Evolutionary conservation across 2,329 filamentous ascomycete genomes (phyloP).

Genomic region (Drechslerella coelobrocha): DNA sequence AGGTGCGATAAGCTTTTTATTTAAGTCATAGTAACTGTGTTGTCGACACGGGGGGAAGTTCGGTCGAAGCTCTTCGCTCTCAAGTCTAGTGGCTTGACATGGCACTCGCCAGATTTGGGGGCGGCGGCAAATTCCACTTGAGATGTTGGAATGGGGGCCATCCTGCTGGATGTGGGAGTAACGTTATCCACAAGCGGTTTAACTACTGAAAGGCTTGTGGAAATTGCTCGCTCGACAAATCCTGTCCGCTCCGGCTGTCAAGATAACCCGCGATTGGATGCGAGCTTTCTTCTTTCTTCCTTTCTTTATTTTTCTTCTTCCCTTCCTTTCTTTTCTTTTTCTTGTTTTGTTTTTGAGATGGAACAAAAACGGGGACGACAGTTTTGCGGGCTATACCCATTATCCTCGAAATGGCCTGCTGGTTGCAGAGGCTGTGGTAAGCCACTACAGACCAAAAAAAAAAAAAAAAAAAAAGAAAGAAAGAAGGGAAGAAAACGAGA

Average conservation of each 20-base stretch:
- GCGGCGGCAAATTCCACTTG: conserved; percentile 3
- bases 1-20: too few species aligned
- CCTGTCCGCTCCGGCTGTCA: not conserved
- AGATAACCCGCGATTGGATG: not conserved
- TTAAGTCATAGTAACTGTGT: too few species aligned
- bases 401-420: too few species aligned
- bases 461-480: too few species aligned
- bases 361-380: not conserved
- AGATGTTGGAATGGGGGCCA: conserved; percentile 11
- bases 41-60: conserved; percentile 25
- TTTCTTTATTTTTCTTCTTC: too few species aligned
- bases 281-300: not conserved
- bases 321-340: not conserved
- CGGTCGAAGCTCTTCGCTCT: conserved; percentile 8
- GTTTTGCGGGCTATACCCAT: too few species aligned
- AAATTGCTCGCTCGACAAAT: not conserved
- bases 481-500: too few species aligned
- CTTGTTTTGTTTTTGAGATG: not conserved
- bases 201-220: not conserved
- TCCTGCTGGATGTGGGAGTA: conserved; percentile 9
- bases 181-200: conserved; percentile 32
- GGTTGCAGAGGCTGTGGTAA: too few species aligned
- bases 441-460: too few species aligned
- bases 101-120: conserved; percentile 15
- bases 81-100: conserved; percentile 26